A percentile compares a stretch with the other conserved stretches of the same genome.
Evolutionary conservation across 176 grass and related monocot species (phyloP).

Genomic region (Echinochloa phyllopogon): DNA sequence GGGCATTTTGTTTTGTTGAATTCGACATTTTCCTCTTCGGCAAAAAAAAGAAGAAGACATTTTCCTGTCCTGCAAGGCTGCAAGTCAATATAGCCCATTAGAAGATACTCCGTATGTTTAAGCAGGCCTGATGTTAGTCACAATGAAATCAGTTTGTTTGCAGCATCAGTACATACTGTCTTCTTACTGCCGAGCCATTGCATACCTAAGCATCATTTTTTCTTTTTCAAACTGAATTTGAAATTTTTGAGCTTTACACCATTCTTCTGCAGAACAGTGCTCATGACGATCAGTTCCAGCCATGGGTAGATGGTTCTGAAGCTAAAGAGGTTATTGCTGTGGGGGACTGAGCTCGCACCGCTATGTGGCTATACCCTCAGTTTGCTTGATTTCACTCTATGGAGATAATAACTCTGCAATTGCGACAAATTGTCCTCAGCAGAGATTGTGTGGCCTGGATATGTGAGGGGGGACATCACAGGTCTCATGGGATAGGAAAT

Average conservation of each 20-base stretch:
- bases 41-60: background rate
- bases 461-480: background rate
- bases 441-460: background rate
- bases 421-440: constrained; percentile 1
- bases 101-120: constrained; percentile 5
- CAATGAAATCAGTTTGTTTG: constrained; percentile 29
- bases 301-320: constrained; percentile 59
- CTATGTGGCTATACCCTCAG: background rate
- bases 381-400: constrained; percentile 14
- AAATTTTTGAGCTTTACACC: constrained; percentile 22
- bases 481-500: background rate
- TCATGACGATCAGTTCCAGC: constrained; percentile 61
- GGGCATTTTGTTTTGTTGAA: background rate
- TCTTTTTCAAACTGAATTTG: background rate
- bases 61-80: background rate
- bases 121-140: background rate
- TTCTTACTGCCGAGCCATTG: constrained; percentile 10
- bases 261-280: constrained; percentile 64
- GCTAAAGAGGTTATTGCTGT: constrained; percentile 25
- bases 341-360: constrained; percentile 27
- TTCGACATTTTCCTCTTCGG: background rate
- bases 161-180: constrained; percentile 12
- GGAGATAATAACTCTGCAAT: constrained; percentile 19
- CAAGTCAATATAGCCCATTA: background rate
- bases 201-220: background rate